Conservation (phyloP, 2,329 filamentous ascomycete species). For the Trichoderma asperellum region DNA sequence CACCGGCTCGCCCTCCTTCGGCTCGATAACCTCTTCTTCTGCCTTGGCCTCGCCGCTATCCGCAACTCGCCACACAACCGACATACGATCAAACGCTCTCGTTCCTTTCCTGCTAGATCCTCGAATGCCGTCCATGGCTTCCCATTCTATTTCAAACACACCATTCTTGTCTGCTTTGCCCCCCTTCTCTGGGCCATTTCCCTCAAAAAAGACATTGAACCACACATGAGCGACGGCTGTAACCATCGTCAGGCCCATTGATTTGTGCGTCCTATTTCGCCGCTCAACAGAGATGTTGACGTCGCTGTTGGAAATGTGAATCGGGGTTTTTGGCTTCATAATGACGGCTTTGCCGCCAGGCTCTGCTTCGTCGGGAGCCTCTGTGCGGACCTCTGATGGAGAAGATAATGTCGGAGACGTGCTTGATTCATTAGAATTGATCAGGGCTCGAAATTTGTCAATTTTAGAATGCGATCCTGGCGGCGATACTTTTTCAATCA, state of each 20-base stretch:
- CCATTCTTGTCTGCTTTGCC: slow-evolving; percentile 70
- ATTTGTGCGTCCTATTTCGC: slow-evolving; percentile 75
- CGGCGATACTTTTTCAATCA: slow-evolving; percentile 41
- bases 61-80: slow-evolving; percentile 76
- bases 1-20: slow-evolving; percentile 68
- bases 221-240: slow-evolving; percentile 93
- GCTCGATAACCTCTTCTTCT: slow-evolving; percentile 57
- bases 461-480: slow-evolving; percentile 30
- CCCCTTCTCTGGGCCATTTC: slow-evolving; percentile 69
- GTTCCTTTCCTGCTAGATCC: slow-evolving; percentile 83
- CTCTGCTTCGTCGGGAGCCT: slow-evolving; percentile 48
- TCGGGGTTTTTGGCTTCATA: slow-evolving; percentile 69
- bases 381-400: slow-evolving; percentile 20
- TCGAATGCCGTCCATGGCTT: slow-evolving; percentile 89
- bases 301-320: slow-evolving; percentile 79
- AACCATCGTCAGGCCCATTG: slow-evolving; percentile 84
- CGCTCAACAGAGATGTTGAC: slow-evolving; percentile 90
- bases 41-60: slow-evolving; percentile 35
- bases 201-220: slow-evolving; percentile 96
- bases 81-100: slow-evolving; percentile 77
- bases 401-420: neutral
- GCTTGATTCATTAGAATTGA: slow-evolving; percentile 22
- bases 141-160: slow-evolving; percentile 62
- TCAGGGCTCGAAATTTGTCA: slow-evolving; percentile 35
- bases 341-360: slow-evolving; percentile 74